A percentile compares a stretch with the other conserved stretches of the same genome.
Conservation (phyloP, 176 grass and related monocot genomes). For the Oryza longistaminata region DNA sequence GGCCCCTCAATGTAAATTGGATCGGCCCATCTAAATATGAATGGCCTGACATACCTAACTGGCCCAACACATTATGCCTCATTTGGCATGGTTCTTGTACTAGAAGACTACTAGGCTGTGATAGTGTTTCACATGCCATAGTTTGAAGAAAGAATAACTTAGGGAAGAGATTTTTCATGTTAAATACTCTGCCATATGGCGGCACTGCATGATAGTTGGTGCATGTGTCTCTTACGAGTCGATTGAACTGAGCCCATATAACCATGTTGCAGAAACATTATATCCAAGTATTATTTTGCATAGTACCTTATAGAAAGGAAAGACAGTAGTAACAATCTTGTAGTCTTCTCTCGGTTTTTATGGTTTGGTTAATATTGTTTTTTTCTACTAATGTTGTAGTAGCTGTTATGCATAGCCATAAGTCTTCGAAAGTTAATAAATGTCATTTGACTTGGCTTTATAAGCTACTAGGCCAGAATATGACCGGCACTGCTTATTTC, state of each 20-base stretch:
- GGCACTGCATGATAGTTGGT: neutral
- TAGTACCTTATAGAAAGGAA: neutral
- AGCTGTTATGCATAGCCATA: neutral
- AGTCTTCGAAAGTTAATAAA: neutral
- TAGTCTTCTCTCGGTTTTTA: neutral
- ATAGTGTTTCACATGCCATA: neutral
- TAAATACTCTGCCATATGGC: neutral
- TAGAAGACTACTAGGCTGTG: neutral
- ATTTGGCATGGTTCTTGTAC: neutral
- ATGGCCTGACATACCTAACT: neutral
- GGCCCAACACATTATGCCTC: neutral
- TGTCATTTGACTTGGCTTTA: conserved; percentile 10
- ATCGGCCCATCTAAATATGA: conserved; percentile 14
- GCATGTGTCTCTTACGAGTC: neutral
- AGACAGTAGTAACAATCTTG: neutral
- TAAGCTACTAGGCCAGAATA: neutral
- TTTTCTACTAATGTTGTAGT: neutral
- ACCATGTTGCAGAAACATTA: neutral
- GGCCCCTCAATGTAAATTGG: neutral
- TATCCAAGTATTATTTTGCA: neutral
- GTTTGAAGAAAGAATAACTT: neutral
- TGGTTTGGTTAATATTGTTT: conserved; percentile 9
- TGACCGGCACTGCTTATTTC: conserved; percentile 11
- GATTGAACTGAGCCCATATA: conserved; percentile 5
- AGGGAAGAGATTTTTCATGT: conserved; percentile 1